Evolutionary conservation across 352 stramenopile species (phyloP), one percentile per base, ranked within the genome.

Genomic region (Pythium rishiriense): DNA sequence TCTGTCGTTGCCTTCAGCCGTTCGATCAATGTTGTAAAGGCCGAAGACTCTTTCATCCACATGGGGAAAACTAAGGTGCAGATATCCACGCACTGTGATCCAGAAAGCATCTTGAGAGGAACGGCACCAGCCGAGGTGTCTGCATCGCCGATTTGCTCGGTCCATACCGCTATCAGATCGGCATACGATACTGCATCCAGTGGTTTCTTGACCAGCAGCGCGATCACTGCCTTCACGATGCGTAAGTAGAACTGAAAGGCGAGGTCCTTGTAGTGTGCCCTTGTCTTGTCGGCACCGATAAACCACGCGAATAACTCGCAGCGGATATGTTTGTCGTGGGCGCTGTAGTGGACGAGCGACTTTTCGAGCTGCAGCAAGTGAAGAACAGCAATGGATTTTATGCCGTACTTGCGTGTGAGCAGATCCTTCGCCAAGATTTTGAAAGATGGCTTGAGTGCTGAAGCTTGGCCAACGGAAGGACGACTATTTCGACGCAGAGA

Each of bases 251-350:
- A 91, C 5, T 69, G 64, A 51, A 87, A 89, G 9, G 68, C 82
- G 54, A 77, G 75, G 49, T 87, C 77, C 60, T 79, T 84, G 6
- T 73, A 88, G 29, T 70, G 48, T 1, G 55, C 14, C 0, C 76
- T 70, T 28, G 37, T 58, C 31, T 76, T 85, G 49, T 91, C 76
- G 0, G 75, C 76, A 1, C 82, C 80, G 15, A 89, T 68, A 43
- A 91, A 89, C 80, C 82, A 91, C 24, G 74, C 68, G 56, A 88
- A 91, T 22, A 91, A 67, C 52, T 85, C 68, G 50, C 80, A 88
- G 1, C 82, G 80, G 10, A 73, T 60, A 56, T 91, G 73, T 8
- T 75, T 72, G n/a, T 81, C 69, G 6, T 69, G 78, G 3, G 65
- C 62, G 24, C 53, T 62, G 62, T 85, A 88, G 48, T 87, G 70